A percentile compares a stretch with the other conserved stretches of the same genome.
These are phyloP conservation scores for Xylaria sp. DNA, from an alignment of 2,329 filamentous ascomycete species.

Conservation along the genomic window DNA sequence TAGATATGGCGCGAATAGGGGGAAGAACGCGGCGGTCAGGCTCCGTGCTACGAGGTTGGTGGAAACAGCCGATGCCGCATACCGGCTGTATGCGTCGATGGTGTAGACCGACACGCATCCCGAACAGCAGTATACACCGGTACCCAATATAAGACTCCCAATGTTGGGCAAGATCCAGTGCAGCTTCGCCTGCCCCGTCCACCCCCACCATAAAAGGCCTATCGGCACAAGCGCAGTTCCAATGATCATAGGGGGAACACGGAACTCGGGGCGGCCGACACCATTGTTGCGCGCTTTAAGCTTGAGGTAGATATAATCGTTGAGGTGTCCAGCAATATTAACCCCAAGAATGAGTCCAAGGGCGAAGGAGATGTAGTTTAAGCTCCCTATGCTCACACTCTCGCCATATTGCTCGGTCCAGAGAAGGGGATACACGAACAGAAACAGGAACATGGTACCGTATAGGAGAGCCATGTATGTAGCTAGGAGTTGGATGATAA, in stretches of 20 bases:
- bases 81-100: constrained; percentile 51
- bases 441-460: constrained; percentile 52
- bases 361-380: constrained; percentile 53
- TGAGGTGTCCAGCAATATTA: constrained; percentile 33
- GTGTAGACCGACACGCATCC: constrained; percentile 59
- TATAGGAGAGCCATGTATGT: constrained; percentile 51
- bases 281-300: constrained; percentile 32
- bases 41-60: constrained; percentile 40
- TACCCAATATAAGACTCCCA: constrained; percentile 56
- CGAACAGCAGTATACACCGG: constrained; percentile 57
- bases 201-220: constrained; percentile 44
- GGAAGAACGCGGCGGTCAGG: constrained; percentile 60
- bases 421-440: constrained; percentile 46
- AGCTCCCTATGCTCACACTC: constrained; percentile 47
- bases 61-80: constrained; percentile 47
- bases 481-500: constrained; percentile 51
- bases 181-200: constrained; percentile 33
- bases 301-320: constrained; percentile 43
- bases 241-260: constrained; percentile 59
- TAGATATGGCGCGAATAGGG: constrained; percentile 59
- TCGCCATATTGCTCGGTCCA: constrained; percentile 46
- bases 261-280: constrained; percentile 31
- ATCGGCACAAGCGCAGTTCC: constrained; percentile 56
- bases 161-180: constrained; percentile 50
- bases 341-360: constrained; percentile 46